These are phyloP conservation scores for Pseudocercospora fijiensis DNA, from an alignment of 2,329 filamentous ascomycete genomes.

Conservation along the genomic window DNA sequence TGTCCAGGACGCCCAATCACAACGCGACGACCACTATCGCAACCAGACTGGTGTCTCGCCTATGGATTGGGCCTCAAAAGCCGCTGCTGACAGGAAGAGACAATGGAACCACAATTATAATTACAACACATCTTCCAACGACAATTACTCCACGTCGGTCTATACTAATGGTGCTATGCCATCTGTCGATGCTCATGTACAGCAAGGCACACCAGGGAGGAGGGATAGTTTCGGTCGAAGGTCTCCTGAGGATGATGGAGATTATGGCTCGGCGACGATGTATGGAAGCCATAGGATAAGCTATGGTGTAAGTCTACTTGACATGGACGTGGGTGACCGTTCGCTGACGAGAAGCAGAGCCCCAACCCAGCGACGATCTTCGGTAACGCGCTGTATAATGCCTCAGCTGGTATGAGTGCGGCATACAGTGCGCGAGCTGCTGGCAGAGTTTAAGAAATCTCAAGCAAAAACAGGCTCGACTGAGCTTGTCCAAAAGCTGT, in stretches of 20 bases:
- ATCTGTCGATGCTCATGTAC: background rate
- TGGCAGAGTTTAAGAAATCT: background rate
- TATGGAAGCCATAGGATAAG: conserved; percentile 2
- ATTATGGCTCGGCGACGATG: background rate
- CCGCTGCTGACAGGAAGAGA: background rate
- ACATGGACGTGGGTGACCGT: background rate
- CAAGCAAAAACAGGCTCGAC: background rate
- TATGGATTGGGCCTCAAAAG: conserved; percentile 1
- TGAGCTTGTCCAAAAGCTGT: background rate
- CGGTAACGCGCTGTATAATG: background rate
- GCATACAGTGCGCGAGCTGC: background rate
- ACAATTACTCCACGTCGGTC: background rate
- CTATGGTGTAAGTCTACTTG: background rate
- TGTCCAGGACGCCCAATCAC: background rate
- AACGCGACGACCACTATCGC: background rate
- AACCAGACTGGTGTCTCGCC: conserved; percentile 1
- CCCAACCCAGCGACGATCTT: background rate
- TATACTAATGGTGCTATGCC: background rate
- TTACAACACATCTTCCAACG: background rate
- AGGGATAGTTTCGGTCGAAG: background rate
- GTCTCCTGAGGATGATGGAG: background rate
- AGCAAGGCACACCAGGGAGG: background rate
- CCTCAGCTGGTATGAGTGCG: background rate
- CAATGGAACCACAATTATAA: conserved; percentile 2
- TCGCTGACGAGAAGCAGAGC: background rate